Conservation (phyloP, 2,329 filamentous ascomycete genomes). For the Penicillium nordicum region DNA sequence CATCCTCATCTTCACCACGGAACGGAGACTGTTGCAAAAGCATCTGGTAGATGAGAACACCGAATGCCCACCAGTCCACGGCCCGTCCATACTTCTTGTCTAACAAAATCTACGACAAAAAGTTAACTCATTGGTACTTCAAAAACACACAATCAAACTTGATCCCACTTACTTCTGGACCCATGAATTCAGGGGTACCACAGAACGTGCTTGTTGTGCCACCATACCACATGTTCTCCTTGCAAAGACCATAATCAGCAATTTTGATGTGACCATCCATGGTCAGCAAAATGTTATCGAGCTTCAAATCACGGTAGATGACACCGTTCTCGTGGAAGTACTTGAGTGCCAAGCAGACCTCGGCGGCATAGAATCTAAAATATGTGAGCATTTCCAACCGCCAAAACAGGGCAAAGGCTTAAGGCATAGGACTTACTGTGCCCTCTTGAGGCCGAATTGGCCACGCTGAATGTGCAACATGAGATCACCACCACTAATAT, state of each 20-base stretch:
- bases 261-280: constrained; percentile 98
- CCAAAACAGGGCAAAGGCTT: neutral
- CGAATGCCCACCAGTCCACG: constrained; percentile 99
- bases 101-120: constrained; percentile 68
- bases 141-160: neutral
- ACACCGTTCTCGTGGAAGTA: constrained; percentile 99
- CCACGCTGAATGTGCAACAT: constrained; percentile 99
- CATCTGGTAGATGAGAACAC: constrained; percentile 99
- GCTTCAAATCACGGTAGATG: constrained; percentile 82
- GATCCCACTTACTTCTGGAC: constrained; percentile 69
- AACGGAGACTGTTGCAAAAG: constrained; percentile 97
- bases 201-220: constrained; percentile 97
- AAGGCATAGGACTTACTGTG: constrained; percentile 65
- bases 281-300: constrained; percentile 87
- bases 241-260: constrained; percentile 96
- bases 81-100: constrained; percentile 98
- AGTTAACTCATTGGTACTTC: constrained; percentile 21
- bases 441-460: constrained; percentile 90
- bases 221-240: constrained; percentile 99
- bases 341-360: constrained; percentile 94
- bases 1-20: constrained; percentile 97
- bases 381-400: constrained; percentile 14
- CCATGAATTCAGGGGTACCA: constrained; percentile 99
- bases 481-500: constrained; percentile 94
- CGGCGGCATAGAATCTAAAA: constrained; percentile 85